phyloP scores from a whole-genome alignment of 305 asterid genomes.

The Fraxinus sp. region DNA sequence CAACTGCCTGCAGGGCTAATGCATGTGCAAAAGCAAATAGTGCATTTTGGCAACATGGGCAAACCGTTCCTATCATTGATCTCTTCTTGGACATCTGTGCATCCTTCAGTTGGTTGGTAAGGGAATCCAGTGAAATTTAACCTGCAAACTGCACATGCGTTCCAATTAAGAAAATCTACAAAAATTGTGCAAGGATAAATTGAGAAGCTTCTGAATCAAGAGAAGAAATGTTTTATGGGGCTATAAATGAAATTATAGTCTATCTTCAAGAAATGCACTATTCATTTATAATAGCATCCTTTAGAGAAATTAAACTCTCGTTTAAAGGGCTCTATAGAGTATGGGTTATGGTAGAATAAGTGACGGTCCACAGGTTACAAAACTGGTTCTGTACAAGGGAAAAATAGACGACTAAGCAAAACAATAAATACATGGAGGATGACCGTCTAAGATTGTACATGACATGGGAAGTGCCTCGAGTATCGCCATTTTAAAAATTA shows the following conservation, averaged over 20 bases:
- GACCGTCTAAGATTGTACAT: not conserved
- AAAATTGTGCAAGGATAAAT: not conserved
- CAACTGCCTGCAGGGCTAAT: slow-evolving; percentile 44
- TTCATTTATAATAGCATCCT: not conserved
- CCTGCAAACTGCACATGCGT: slow-evolving; percentile 37
- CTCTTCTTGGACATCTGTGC: slow-evolving; percentile 32
- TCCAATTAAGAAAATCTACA: not conserved
- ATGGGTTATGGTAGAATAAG: not conserved
- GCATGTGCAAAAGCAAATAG: slow-evolving; percentile 45
- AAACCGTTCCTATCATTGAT: slow-evolving; percentile 46
- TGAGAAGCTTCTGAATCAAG: not conserved
- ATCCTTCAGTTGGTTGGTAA: slow-evolving; percentile 63
- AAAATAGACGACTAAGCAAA: not conserved
- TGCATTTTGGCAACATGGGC: slow-evolving; percentile 68
- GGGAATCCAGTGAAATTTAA: slow-evolving; percentile 48
- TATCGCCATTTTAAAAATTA: no score
- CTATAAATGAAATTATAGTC: not conserved
- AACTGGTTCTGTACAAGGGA: not conserved
- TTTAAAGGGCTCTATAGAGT: not conserved
- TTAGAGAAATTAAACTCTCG: not conserved
- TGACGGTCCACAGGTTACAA: not conserved
- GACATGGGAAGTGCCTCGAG: not conserved
- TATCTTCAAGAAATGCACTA: not conserved
- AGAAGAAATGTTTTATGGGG: not conserved
- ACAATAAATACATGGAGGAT: not conserved